Conservation (phyloP, 2,329 filamentous ascomycete genomes). For the Metarhizium robertsii region DNA sequence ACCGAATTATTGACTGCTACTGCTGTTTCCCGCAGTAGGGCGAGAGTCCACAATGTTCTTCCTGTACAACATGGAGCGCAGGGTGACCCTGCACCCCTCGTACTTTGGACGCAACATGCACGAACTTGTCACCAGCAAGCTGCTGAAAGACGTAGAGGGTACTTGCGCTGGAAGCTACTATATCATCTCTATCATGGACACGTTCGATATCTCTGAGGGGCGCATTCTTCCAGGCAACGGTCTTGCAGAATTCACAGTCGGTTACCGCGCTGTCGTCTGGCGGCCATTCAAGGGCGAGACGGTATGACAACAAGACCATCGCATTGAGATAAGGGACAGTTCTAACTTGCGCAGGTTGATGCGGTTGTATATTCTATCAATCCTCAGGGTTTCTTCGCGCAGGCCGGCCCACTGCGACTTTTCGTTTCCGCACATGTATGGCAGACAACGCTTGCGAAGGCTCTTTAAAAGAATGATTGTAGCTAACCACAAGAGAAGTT, state of each 20-base stretch:
- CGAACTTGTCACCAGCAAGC: constrained; percentile 79
- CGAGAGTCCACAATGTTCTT: constrained; percentile 70
- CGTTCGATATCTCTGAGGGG: constrained; percentile 88
- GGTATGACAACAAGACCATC: constrained; percentile 43
- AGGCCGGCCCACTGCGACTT: constrained; percentile 67
- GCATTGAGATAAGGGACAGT: constrained; percentile 9
- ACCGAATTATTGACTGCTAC: neutral
- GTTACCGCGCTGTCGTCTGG: constrained; percentile 95
- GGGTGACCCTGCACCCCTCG: constrained; percentile 89
- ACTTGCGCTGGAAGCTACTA: constrained; percentile 94
- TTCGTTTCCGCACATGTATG: constrained; percentile 78
- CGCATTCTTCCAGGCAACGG: constrained; percentile 87
- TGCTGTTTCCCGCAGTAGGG: neutral
- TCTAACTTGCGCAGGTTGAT: constrained; percentile 61
- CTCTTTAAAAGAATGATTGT: neutral
- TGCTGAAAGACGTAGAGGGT: constrained; percentile 89
- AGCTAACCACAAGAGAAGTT: constrained; percentile 41
- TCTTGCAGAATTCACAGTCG: constrained; percentile 87
- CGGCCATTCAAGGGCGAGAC: constrained; percentile 97
- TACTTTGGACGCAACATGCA: constrained; percentile 95
- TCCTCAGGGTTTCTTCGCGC: constrained; percentile 81
- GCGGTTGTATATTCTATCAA: constrained; percentile 89
- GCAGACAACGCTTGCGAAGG: constrained; percentile 9
- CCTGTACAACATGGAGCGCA: constrained; percentile 91
- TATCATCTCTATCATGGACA: constrained; percentile 96